Evolutionary conservation across 129 eudicot species (phyloP).

Genomic region (Rutidosis leptorrhynchoides): DNA sequence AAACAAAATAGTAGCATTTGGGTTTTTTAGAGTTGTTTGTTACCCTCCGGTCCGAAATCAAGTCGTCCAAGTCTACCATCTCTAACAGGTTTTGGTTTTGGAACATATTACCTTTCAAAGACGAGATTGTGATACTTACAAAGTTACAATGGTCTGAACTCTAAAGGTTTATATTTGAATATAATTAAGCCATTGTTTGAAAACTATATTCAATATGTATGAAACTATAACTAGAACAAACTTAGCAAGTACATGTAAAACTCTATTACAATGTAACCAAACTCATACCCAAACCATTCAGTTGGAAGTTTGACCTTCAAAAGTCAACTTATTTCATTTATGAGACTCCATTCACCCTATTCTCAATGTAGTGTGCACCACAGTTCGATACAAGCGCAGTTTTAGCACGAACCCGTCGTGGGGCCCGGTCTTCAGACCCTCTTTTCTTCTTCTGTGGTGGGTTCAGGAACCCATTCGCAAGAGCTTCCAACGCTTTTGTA

Average conservation of each 20-base stretch:
- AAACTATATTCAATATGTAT: neutral
- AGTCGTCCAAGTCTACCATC: no score
- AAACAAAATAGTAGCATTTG: no score
- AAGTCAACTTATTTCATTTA: neutral
- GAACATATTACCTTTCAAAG: no score
- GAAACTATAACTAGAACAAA: neutral
- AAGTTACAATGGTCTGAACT: no score
- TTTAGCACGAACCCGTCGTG: constrained; percentile 35
- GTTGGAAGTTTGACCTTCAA: neutral
- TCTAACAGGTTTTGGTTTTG: no score
- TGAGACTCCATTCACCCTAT: neutral
- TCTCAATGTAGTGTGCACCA: constrained; percentile 4
- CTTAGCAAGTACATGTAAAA: neutral
- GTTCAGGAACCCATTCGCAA: constrained; percentile 26
- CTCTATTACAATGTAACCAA: neutral
- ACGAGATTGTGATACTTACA: no score
- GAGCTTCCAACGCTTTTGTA: no score
- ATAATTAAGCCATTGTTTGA: neutral
- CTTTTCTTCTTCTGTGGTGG: constrained; percentile 36
- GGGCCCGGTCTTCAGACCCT: constrained; percentile 12
- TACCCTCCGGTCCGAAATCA: no score
- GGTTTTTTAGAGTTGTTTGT: no score
- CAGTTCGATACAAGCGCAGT: neutral
- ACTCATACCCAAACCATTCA: neutral
- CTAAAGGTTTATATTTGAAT: no score